A percentile compares a stretch with the other conserved stretches of the same genome.
Conservation (phyloP, 306 rosid species). For the Astragalus membranaceus region DNA sequence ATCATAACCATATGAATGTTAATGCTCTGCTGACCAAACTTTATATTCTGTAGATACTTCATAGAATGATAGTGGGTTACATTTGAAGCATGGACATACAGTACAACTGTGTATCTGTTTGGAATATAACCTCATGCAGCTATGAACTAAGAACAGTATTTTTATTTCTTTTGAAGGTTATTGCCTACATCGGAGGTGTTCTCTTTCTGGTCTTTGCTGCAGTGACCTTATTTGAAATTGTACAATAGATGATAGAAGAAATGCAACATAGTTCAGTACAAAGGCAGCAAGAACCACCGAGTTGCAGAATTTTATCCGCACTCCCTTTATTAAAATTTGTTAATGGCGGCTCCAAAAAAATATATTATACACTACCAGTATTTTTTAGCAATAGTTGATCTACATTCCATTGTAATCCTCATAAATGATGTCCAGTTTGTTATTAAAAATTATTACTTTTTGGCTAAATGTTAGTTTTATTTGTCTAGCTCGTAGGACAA, state of each 20-base stretch:
- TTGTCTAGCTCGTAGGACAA: no score
- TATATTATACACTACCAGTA: neutral
- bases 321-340: neutral
- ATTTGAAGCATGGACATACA: slow-evolving; percentile 12
- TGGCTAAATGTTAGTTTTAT: neutral
- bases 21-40: slow-evolving; percentile 5
- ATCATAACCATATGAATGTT: slow-evolving; percentile 1
- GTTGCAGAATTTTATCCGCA: neutral
- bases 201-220: slow-evolving; percentile 93
- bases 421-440: neutral
- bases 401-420: slow-evolving; percentile 8
- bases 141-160: slow-evolving; percentile 1
- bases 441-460: neutral
- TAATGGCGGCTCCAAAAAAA: neutral
- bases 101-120: neutral
- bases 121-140: neutral
- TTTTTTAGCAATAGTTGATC: slow-evolving; percentile 6
- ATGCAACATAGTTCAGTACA: neutral
- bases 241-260: slow-evolving; percentile 31
- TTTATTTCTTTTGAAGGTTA: slow-evolving; percentile 50
- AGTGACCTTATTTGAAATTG: slow-evolving; percentile 61
- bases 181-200: slow-evolving; percentile 82
- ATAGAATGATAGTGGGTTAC: neutral
- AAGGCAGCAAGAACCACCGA: neutral
- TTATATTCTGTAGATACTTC: slow-evolving; percentile 7